These are phyloP conservation scores for Yamadazyma atmosphaerica DNA, from an alignment of 1,139 yeast species.

Conservation along the genomic window DNA sequence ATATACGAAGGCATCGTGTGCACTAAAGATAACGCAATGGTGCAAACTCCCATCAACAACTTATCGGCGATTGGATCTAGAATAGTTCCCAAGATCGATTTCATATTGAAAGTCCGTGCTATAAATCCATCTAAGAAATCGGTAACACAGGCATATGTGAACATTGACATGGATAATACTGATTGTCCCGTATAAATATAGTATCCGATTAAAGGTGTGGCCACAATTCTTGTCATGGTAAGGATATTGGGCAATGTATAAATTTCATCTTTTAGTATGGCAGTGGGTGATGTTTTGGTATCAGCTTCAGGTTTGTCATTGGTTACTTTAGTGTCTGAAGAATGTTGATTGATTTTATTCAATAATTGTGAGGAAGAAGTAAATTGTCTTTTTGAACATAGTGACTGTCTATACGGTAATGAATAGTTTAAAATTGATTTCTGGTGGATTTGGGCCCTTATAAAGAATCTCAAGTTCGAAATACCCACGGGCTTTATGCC, in stretches of 20 bases:
- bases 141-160: constrained; percentile 83
- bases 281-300: background rate
- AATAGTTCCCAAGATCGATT: constrained; percentile 84
- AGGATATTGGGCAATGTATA: constrained; percentile 84
- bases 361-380: too few relatives aligned
- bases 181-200: constrained; percentile 64
- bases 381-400: too few relatives aligned
- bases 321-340: background rate
- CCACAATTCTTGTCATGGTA: constrained; percentile 72
- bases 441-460: background rate
- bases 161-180: constrained; percentile 65
- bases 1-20: constrained; percentile 67
- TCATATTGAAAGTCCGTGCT: constrained; percentile 77
- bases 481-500: background rate
- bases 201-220: constrained; percentile 86
- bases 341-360: background rate
- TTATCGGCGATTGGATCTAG: constrained; percentile 97
- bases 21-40: constrained; percentile 70
- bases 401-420: too few relatives aligned
- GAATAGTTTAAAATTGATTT: too few relatives aligned
- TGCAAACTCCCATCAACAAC: constrained; percentile 81
- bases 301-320: background rate
- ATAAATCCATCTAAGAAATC: constrained; percentile 90
- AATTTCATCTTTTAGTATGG: constrained; percentile 47
- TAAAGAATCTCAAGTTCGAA: background rate